Conservation (phyloP, 495 filamentous ascomycete genomes). For the Xylaria bambusicola region DNA sequence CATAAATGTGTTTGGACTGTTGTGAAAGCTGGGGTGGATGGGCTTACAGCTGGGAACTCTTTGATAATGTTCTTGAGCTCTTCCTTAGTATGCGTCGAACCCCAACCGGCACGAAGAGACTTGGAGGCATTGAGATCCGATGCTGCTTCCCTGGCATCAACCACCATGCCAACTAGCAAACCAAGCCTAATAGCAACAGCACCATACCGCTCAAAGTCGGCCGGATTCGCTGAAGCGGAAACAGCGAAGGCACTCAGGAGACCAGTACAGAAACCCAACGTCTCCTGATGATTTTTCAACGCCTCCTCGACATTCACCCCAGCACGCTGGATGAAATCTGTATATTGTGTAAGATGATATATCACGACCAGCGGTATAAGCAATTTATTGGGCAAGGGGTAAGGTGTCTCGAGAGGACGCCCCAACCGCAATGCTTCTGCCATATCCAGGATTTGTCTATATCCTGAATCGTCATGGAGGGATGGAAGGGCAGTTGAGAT, state of each 20-base stretch:
- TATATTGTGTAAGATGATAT: constrained; percentile 38
- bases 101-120: too few relatives aligned
- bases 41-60: background rate
- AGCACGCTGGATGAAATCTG: background rate
- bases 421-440: constrained; percentile 28
- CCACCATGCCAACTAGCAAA: constrained; percentile 34
- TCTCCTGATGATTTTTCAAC: too few relatives aligned
- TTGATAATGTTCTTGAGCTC: background rate
- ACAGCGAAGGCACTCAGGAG: constrained; percentile 39
- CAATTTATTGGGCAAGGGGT: constrained; percentile 30
- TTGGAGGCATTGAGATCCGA: background rate
- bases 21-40: too few relatives aligned
- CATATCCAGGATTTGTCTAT: constrained; percentile 30
- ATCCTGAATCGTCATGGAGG: constrained; percentile 24
- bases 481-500: constrained; percentile 31
- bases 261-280: constrained; percentile 39
- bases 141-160: constrained; percentile 17
- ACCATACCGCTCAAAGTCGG: constrained; percentile 19
- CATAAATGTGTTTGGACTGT: too few relatives aligned
- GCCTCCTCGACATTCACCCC: too few relatives aligned
- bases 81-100: too few relatives aligned
- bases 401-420: constrained; percentile 16
- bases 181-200: constrained; percentile 28
- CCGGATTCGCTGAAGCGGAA: constrained; percentile 22
- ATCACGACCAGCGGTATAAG: constrained; percentile 43